Percentiles rank a stretch among this genome's conserved stretches.
Conservation (phyloP, 148 eudicot species). For the Limonium bicolor region DNA sequence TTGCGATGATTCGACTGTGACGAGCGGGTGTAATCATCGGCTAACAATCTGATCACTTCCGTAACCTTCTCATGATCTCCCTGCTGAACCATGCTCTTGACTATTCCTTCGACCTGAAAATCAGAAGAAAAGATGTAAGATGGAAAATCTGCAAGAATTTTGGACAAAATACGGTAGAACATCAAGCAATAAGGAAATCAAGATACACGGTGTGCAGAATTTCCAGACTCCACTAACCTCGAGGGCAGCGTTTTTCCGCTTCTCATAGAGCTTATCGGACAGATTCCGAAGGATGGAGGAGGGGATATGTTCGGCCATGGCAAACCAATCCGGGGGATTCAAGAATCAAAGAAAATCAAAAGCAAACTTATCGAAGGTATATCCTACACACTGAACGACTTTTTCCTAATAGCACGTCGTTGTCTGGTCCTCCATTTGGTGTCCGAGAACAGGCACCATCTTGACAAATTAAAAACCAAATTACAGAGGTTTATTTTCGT, state of each 20-base stretch:
- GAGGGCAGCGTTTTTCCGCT: conserved; percentile 92
- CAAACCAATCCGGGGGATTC: neutral
- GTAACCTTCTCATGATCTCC: conserved; percentile 82
- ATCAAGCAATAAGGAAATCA: neutral
- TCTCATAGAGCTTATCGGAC: conserved; percentile 91
- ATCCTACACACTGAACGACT: too few relatives aligned
- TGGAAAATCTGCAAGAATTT: too few relatives aligned
- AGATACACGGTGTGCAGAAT: conserved; percentile 1
- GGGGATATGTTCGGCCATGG: conserved; percentile 65
- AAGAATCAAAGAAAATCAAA: neutral
- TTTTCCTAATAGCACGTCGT: too few relatives aligned
- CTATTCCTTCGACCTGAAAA: conserved; percentile 84
- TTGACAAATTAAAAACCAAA: too few relatives aligned
- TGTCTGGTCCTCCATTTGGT: too few relatives aligned
- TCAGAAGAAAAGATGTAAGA: neutral
- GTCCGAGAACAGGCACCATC: too few relatives aligned
- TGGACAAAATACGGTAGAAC: neutral
- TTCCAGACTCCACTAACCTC: conserved; percentile 45
- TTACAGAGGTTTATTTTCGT: too few relatives aligned
- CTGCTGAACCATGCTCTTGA: conserved; percentile 48
- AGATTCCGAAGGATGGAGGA: conserved; percentile 71
- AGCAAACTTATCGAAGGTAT: too few relatives aligned
- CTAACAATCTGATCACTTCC: conserved; percentile 69
- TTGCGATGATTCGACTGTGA: conserved; percentile 91
- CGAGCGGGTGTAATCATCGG: conserved; percentile 55